phyloP scores from a whole-genome alignment of 2,329 filamentous ascomycete genomes.

The Chaetomium strumarium region DNA sequence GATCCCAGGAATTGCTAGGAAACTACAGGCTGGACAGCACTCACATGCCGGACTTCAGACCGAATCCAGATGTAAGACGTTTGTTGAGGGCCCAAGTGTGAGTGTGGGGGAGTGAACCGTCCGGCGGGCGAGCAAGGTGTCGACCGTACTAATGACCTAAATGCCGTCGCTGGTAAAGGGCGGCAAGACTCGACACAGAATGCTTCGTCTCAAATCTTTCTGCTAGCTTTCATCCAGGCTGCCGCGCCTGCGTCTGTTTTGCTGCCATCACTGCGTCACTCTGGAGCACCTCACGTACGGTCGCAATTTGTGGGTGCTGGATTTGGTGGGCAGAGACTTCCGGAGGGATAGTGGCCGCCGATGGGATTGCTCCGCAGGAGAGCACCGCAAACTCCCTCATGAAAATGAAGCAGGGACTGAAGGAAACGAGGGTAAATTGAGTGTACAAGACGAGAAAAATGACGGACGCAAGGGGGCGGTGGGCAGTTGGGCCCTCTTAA shows the following conservation, averaged over 20 bases:
- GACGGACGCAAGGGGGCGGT: slow-evolving; percentile 12
- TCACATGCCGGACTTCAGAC: too few relatives aligned
- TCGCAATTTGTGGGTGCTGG: too few relatives aligned
- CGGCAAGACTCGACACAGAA: slow-evolving; percentile 1
- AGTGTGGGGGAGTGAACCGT: too few relatives aligned
- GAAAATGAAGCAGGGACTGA: not conserved
- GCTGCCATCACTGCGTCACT: too few relatives aligned
- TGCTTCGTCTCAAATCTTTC: not conserved
- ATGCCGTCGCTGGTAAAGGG: slow-evolving; percentile 9
- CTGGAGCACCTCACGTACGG: too few relatives aligned
- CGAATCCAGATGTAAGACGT: too few relatives aligned
- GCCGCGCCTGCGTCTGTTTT: too few relatives aligned
- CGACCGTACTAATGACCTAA: slow-evolving; percentile 11
- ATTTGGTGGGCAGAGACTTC: slow-evolving; percentile 16
- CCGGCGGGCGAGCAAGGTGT: slow-evolving; percentile 13
- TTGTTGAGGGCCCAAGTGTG: too few relatives aligned
- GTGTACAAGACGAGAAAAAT: too few relatives aligned
- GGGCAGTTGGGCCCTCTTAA: slow-evolving; percentile 26
- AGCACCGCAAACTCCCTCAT: slow-evolving; percentile 9
- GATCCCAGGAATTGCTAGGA: too few relatives aligned
- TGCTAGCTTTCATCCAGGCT: too few relatives aligned
- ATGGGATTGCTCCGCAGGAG: slow-evolving; percentile 7
- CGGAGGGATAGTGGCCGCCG: slow-evolving; percentile 8
- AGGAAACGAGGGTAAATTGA: not conserved
- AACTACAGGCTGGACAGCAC: too few relatives aligned